Conservation (phyloP, 495 filamentous ascomycete species). For the Podospora anserina region DNA sequence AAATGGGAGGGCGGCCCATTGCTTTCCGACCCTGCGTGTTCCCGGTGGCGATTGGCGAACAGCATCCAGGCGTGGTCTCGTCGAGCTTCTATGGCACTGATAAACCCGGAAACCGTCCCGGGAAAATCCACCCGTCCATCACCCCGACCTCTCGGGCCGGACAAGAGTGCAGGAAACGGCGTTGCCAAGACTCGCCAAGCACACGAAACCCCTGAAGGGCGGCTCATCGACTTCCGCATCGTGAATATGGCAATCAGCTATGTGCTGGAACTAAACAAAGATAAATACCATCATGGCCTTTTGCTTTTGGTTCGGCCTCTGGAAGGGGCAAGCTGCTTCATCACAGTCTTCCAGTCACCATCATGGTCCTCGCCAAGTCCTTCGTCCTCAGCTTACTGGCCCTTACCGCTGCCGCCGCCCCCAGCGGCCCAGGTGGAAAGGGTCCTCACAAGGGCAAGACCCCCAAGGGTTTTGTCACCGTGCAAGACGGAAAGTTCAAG, state of each 20-base stretch:
- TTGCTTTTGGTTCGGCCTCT: not conserved
- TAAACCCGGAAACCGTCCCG: not conserved
- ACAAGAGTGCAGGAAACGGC: not conserved
- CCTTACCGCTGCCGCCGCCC: conserved; percentile 14
- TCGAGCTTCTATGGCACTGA: not conserved
- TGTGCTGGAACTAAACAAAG: not conserved
- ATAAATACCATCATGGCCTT: conserved; percentile 14
- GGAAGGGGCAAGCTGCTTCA: conserved; percentile 2
- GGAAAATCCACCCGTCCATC: not conserved
- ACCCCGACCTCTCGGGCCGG: not conserved
- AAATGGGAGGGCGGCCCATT: conserved; percentile 10
- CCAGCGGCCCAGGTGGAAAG: conserved; percentile 5
- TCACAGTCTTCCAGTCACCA: conserved; percentile 1
- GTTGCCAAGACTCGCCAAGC: conserved; percentile 19
- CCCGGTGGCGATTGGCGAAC: not conserved
- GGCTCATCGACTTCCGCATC: conserved; percentile 15
- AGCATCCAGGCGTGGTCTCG: not conserved
- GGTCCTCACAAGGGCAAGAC: conserved; percentile 16
- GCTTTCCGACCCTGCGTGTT: not conserved
- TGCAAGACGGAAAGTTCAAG: conserved; percentile 56
- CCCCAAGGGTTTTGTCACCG: conserved; percentile 45
- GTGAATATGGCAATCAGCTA: not conserved
- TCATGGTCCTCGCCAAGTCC: conserved; percentile 9
- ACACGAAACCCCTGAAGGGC: conserved; percentile 5
- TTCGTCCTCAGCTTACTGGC: conserved; percentile 17